A percentile compares a stretch with the other conserved stretches of the same genome.
Evolutionary conservation across 331 rosid genomes (phyloP).

Genomic region (Arachis monticola): DNA sequence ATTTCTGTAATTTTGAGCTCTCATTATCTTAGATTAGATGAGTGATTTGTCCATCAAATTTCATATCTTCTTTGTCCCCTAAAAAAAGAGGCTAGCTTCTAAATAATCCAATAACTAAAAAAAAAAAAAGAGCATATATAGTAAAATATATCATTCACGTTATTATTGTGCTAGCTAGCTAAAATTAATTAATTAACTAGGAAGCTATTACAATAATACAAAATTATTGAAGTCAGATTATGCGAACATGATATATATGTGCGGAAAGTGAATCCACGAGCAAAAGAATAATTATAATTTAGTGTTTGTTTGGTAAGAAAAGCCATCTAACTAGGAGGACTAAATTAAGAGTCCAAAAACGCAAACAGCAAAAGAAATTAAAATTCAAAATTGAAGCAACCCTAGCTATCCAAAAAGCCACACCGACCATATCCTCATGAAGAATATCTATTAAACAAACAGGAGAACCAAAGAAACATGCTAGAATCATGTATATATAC

Average conservation of each 20-base stretch:
- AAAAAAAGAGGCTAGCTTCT: too few relatives aligned
- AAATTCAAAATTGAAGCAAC: too few relatives aligned
- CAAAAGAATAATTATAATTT: background rate
- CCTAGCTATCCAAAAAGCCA: background rate
- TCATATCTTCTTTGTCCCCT: too few relatives aligned
- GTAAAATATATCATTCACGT: too few relatives aligned
- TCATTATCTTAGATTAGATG: too few relatives aligned
- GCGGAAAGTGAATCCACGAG: background rate
- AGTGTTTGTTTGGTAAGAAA: background rate
- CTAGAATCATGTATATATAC: background rate
- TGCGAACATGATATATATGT: background rate
- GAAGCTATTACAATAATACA: background rate
- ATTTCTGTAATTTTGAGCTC: too few relatives aligned
- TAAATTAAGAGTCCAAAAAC: too few relatives aligned
- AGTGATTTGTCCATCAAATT: too few relatives aligned
- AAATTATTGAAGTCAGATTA: background rate
- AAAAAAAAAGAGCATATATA: too few relatives aligned
- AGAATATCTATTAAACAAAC: background rate
- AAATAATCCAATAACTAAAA: too few relatives aligned
- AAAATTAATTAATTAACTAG: background rate
- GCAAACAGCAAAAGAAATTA: background rate
- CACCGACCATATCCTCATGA: background rate
- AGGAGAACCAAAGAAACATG: background rate
- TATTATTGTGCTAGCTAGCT: too few relatives aligned
- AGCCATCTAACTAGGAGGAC: too few relatives aligned